Conservation (phyloP, 352 stramenopile species). For the Phytophthora ramorum region DNA sequence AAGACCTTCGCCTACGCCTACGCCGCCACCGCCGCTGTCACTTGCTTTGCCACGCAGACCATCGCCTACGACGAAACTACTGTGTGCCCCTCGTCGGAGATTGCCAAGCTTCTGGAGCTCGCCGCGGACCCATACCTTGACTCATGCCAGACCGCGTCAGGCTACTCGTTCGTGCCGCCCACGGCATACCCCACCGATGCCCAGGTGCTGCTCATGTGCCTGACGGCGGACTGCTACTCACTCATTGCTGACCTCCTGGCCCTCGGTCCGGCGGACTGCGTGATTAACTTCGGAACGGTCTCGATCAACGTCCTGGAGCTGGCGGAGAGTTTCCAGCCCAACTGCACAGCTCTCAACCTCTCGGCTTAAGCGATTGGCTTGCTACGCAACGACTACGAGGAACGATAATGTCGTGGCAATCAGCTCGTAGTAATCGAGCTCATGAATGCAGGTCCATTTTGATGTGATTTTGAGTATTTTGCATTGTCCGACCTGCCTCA, state of each 20-base stretch:
- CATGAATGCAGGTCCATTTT: conserved; percentile 25
- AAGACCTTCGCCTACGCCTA: conserved; percentile 46
- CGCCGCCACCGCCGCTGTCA: conserved; percentile 18
- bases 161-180: conserved; percentile 46
- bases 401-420: conserved; percentile 7
- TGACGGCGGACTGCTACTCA: conserved; percentile 40
- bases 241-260: conserved; percentile 40
- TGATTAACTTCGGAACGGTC: conserved; percentile 47
- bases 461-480: conserved; percentile 6
- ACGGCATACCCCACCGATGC: conserved; percentile 35
- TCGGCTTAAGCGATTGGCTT: conserved; percentile 20
- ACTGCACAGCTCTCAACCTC: conserved; percentile 44
- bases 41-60: conserved; percentile 36
- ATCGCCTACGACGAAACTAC: conserved; percentile 37
- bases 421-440: conserved; percentile 23
- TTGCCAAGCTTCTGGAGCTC: conserved; percentile 38
- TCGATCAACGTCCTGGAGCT: conserved; percentile 58
- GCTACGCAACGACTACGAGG: conserved; percentile 15
- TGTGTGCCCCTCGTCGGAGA: conserved; percentile 38
- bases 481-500: too few relatives aligned
- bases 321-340: conserved; percentile 42
- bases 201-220: conserved; percentile 47
- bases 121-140: conserved; percentile 25
- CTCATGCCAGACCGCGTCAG: conserved; percentile 35
- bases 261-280: conserved; percentile 50